Conservation (phyloP, 441 rosid genomes). For the Euphorbia schlechtendalii region DNA sequence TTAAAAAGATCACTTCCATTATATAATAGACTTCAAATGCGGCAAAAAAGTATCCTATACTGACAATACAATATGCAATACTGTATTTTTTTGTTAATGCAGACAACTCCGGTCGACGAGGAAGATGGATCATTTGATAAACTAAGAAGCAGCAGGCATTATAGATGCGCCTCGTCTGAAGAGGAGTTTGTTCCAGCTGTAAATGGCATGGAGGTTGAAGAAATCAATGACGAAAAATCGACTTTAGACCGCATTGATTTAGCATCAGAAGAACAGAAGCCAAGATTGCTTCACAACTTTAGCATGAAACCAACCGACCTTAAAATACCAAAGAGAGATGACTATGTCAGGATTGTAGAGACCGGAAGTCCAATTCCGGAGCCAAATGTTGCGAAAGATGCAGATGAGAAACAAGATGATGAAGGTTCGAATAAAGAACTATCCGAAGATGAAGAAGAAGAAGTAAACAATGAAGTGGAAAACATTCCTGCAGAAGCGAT, state of each 20-base stretch:
- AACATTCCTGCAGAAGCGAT: conserved; percentile 48
- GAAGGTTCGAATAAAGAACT: neutral
- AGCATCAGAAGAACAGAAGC: conserved; percentile 23
- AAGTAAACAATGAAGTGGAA: conserved; percentile 34
- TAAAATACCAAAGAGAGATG: conserved; percentile 38
- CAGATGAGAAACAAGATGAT: conserved; percentile 21
- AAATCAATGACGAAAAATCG: conserved; percentile 19
- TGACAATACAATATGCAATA: conserved; percentile 48
- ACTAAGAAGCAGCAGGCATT: conserved; percentile 38
- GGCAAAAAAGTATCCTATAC: conserved; percentile 12
- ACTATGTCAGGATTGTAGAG: conserved; percentile 14
- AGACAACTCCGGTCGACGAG: conserved; percentile 62
- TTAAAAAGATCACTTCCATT: neutral
- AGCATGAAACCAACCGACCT: conserved; percentile 26
- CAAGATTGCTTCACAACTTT: conserved; percentile 19
- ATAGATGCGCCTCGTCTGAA: conserved; percentile 48
- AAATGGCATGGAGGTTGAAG: conserved; percentile 29
- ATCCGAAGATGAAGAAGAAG: conserved; percentile 25
- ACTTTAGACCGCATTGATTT: conserved; percentile 29
- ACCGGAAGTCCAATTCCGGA: conserved; percentile 14
- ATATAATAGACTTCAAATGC: conserved; percentile 29
- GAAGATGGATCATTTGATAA: conserved; percentile 39
- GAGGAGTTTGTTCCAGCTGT: conserved; percentile 32
- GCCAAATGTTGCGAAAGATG: conserved; percentile 24
- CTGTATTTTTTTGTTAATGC: conserved; percentile 22